Evolutionary conservation across 2,329 filamentous ascomycete genomes (phyloP).

Genomic region (Cyclaneusma minus): DNA sequence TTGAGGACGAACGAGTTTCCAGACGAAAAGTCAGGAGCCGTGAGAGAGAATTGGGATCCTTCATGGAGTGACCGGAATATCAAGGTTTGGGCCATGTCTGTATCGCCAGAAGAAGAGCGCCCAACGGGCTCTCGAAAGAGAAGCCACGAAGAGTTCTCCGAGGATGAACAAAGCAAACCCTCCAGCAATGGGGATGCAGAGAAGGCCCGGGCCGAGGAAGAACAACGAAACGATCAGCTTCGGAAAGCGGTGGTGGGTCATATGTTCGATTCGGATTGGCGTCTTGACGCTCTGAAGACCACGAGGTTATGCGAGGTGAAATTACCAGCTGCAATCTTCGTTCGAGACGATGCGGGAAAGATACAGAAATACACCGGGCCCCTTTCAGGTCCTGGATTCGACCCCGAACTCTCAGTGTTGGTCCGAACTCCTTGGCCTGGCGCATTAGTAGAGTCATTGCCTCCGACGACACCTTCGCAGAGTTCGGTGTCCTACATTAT

Average conservation of each 20-base stretch:
- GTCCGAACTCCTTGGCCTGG: constrained; percentile 70
- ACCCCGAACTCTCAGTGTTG: constrained; percentile 52
- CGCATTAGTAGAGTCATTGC: constrained; percentile 46
- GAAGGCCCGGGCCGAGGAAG: constrained; percentile 20
- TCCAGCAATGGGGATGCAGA: constrained; percentile 5
- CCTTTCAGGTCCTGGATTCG: constrained; percentile 36
- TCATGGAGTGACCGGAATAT: constrained; percentile 65
- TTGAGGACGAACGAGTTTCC: constrained; percentile 56
- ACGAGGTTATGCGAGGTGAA: constrained; percentile 49
- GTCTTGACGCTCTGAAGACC: constrained; percentile 51
- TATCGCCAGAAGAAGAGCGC: constrained; percentile 22
- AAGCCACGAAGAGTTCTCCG: constrained; percentile 30
- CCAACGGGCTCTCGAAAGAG: constrained; percentile 23
- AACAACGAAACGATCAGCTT: constrained; percentile 29
- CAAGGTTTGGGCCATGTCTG: constrained; percentile 69
- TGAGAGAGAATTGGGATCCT: constrained; percentile 28
- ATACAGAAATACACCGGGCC: constrained; percentile 59
- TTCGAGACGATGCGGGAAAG: constrained; percentile 46
- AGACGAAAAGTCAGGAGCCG: constrained; percentile 10
- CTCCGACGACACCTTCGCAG: constrained; percentile 46
- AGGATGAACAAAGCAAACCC: constrained; percentile 6
- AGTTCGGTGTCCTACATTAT: constrained; percentile 78
- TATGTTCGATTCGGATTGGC: constrained; percentile 72
- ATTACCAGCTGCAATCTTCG: constrained; percentile 54
- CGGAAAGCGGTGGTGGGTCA: constrained; percentile 49